Evolutionary conservation across 2,329 filamentous ascomycete species (phyloP).

Genomic region (Nemania serpens): DNA sequence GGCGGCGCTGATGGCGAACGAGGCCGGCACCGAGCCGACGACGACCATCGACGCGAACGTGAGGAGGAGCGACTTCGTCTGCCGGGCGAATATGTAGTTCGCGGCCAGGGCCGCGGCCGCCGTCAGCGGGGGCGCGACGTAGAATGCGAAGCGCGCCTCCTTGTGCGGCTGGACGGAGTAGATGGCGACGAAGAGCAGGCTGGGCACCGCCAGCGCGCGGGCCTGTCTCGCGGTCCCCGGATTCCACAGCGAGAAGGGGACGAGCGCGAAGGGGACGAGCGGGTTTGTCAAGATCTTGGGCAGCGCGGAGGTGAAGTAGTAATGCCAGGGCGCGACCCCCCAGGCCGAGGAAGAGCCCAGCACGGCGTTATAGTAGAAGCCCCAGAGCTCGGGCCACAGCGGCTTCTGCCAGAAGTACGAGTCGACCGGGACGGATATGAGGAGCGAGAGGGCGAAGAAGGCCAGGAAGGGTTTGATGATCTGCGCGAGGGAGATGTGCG

Average conservation of each 20-base stretch:
- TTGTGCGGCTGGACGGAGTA: constrained; percentile 95
- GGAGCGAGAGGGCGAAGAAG: constrained; percentile 69
- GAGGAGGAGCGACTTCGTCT: constrained; percentile 64
- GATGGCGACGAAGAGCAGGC: constrained; percentile 71
- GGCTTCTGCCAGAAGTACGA: constrained; percentile 91
- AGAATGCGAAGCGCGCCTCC: constrained; percentile 94
- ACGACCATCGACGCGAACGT: constrained; percentile 59
- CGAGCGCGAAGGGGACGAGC: constrained; percentile 59
- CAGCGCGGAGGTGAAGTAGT: constrained; percentile 81
- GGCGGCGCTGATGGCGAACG: constrained; percentile 63
- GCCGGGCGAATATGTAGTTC: constrained; percentile 68
- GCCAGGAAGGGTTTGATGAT: constrained; percentile 69
- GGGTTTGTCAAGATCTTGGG: constrained; percentile 87
- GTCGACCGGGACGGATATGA: constrained; percentile 75
- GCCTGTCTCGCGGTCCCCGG: constrained; percentile 51
- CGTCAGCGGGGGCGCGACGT: constrained; percentile 80
- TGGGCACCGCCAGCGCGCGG: constrained; percentile 64
- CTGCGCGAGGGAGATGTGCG: constrained; percentile 29
- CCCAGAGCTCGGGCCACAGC: constrained; percentile 88
- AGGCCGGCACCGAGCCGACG: constrained; percentile 61
- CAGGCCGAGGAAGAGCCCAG: constrained; percentile 82
- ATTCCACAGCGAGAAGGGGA: constrained; percentile 56
- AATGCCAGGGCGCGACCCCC: constrained; percentile 85
- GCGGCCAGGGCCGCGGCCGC: constrained; percentile 76
- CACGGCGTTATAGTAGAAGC: constrained; percentile 90